These are phyloP conservation scores for Porosira glacialis DNA, from an alignment of 352 stramenopile genomes.

Conservation along the genomic window DNA sequence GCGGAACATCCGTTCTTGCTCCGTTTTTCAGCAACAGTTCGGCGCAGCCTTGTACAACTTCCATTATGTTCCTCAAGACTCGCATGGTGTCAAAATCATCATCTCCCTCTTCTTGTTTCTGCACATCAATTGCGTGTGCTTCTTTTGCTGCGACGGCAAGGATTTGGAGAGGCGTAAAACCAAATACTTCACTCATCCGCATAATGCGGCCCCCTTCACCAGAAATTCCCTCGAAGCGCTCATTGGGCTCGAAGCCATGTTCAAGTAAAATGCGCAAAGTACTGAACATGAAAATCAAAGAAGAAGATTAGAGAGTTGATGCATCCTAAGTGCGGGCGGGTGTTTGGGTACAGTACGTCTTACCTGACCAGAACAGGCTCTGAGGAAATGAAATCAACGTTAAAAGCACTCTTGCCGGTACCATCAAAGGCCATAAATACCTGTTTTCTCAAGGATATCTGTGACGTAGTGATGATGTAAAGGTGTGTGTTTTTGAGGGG, in stretches of 20 bases:
- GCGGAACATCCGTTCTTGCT: constrained; percentile 51
- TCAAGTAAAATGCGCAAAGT: constrained; percentile 27
- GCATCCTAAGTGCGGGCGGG: too few relatives aligned
- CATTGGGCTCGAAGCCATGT: constrained; percentile 74
- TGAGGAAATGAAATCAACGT: too few relatives aligned
- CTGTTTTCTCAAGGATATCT: too few relatives aligned
- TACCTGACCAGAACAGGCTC: too few relatives aligned
- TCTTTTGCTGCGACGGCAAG: constrained; percentile 50
- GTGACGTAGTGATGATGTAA: too few relatives aligned
- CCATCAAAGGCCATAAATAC: too few relatives aligned
- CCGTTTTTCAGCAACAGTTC: constrained; percentile 59
- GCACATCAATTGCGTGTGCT: constrained; percentile 7
- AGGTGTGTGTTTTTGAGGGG: too few relatives aligned
- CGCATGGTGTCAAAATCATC: constrained; percentile 21
- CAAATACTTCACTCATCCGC: constrained; percentile 31
- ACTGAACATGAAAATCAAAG: constrained; percentile 6
- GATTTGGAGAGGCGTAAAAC: constrained; percentile 74
- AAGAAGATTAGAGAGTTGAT: neutral
- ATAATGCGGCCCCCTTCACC: constrained; percentile 33
- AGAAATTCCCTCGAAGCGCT: constrained; percentile 61
- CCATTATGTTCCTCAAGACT: constrained; percentile 16
- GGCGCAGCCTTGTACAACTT: constrained; percentile 34
- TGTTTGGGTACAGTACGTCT: too few relatives aligned
- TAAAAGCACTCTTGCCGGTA: too few relatives aligned
- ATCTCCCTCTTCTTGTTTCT: constrained; percentile 15